phyloP scores from a whole-genome alignment of 2,329 filamentous ascomycete genomes.

The Ascochyta viciae-villosae region DNA sequence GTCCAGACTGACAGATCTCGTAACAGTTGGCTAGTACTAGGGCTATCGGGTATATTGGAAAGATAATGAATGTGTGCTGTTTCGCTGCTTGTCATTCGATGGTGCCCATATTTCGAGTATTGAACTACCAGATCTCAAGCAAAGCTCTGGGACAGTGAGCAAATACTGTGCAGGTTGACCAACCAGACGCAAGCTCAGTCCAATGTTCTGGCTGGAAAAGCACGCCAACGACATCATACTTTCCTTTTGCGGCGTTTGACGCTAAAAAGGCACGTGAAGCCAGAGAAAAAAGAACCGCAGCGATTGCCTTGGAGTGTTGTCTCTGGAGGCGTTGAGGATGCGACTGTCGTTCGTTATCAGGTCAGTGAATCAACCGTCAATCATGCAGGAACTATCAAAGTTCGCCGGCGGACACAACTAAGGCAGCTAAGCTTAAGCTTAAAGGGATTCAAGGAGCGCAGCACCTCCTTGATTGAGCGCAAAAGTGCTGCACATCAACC shows the following conservation, averaged over 20 bases:
- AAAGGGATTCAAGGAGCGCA: conserved; percentile 38
- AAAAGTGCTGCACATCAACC: conserved; percentile 38
- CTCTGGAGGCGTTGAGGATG: conserved; percentile 1
- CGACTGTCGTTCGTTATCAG: conserved; percentile 8
- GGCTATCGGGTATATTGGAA: background rate
- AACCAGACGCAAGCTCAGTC: background rate
- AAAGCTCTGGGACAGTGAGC: conserved; percentile 9
- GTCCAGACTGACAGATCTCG: background rate
- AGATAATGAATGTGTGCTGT: background rate
- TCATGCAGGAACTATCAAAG: background rate
- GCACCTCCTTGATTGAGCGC: conserved; percentile 42
- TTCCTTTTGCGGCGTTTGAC: conserved; percentile 6
- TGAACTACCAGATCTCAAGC: background rate
- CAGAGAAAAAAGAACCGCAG: background rate
- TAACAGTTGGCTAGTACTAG: background rate
- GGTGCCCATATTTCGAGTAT: background rate
- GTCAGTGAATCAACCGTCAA: background rate
- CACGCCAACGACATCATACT: conserved; percentile 5
- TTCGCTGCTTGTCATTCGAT: background rate
- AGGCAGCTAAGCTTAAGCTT: conserved; percentile 44
- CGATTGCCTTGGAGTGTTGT: background rate
- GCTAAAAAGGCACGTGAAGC: background rate
- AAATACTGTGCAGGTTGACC: background rate
- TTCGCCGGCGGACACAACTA: conserved; percentile 31
- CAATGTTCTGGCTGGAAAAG: background rate